phyloP scores from a whole-genome alignment of 2,329 filamentous ascomycete species.

The Trichoderma asperellum region DNA sequence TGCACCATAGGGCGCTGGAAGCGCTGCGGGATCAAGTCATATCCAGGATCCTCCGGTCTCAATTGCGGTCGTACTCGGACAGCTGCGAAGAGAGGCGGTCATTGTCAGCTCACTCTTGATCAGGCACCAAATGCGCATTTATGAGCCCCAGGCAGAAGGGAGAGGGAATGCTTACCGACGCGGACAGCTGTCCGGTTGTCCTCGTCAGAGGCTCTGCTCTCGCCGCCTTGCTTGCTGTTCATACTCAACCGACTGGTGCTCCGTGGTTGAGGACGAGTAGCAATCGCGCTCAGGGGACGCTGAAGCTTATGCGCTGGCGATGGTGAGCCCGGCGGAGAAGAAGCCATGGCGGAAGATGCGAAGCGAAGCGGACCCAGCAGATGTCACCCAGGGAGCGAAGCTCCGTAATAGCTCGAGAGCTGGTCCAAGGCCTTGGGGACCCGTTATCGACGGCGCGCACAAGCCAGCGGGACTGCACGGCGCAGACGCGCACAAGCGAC shows the following conservation, averaged over 20 bases:
- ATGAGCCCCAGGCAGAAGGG: not conserved
- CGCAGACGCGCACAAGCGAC: conserved; percentile 29
- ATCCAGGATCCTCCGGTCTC: conserved; percentile 82
- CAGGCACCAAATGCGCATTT: not conserved
- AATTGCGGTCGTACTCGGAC: conserved; percentile 91
- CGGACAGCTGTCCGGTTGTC: conserved; percentile 89
- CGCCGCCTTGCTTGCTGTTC: conserved; percentile 74
- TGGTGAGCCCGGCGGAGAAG: conserved; percentile 72
- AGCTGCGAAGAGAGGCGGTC: conserved; percentile 56
- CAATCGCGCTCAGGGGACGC: conserved; percentile 79
- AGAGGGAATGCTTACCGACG: conserved; percentile 73
- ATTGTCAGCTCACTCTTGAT: conserved; percentile 19
- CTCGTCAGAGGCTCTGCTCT: conserved; percentile 85
- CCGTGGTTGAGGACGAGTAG: conserved; percentile 63
- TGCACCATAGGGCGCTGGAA: conserved; percentile 94
- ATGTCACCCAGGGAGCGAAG: conserved; percentile 21
- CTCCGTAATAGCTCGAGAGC: conserved; percentile 5
- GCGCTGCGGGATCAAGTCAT: conserved; percentile 90
- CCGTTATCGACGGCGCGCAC: conserved; percentile 28
- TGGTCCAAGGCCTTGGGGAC: conserved; percentile 14
- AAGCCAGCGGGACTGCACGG: conserved; percentile 29
- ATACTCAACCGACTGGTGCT: conserved; percentile 87
- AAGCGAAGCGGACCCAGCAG: conserved; percentile 29
- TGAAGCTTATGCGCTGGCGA: conserved; percentile 63
- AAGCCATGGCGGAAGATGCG: conserved; percentile 57